Evolutionary conservation across 2,329 filamentous ascomycete genomes (phyloP).

Genomic region (Clonostachys byssicola): DNA sequence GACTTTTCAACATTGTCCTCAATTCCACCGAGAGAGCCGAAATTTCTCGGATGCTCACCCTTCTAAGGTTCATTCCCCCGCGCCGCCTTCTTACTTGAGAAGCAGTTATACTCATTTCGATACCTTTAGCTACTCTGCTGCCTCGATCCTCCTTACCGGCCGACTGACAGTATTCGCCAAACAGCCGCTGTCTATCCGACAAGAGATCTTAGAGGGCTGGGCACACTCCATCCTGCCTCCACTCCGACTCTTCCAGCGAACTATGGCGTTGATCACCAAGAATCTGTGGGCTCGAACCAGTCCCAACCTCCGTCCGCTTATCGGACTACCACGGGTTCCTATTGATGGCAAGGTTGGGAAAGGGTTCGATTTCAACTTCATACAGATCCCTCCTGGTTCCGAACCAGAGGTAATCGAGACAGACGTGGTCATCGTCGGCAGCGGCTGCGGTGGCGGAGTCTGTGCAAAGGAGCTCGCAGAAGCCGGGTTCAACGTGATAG

Average conservation of each 20-base stretch:
- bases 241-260: background rate
- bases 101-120: too few relatives aligned
- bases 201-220: background rate
- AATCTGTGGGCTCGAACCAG: conserved; percentile 1
- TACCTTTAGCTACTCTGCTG: background rate
- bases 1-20: too few relatives aligned
- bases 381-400: conserved; percentile 37
- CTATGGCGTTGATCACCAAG: background rate
- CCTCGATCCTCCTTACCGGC: background rate
- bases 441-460: conserved; percentile 75
- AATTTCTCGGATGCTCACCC: too few relatives aligned
- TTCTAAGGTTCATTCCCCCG: too few relatives aligned
- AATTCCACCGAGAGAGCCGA: too few relatives aligned
- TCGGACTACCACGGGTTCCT: background rate
- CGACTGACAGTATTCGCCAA: background rate
- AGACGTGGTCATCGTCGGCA: conserved; percentile 77
- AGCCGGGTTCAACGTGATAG: conserved; percentile 63
- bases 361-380: conserved; percentile 29
- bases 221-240: background rate
- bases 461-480: conserved; percentile 70
- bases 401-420: conserved; percentile 57
- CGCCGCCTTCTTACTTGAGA: too few relatives aligned
- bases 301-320: background rate
- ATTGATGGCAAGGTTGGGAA: background rate
- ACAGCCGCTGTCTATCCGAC: background rate